Conservation (phyloP, 2,329 filamentous ascomycete genomes). For the Phialocephala subalpina region DNA sequence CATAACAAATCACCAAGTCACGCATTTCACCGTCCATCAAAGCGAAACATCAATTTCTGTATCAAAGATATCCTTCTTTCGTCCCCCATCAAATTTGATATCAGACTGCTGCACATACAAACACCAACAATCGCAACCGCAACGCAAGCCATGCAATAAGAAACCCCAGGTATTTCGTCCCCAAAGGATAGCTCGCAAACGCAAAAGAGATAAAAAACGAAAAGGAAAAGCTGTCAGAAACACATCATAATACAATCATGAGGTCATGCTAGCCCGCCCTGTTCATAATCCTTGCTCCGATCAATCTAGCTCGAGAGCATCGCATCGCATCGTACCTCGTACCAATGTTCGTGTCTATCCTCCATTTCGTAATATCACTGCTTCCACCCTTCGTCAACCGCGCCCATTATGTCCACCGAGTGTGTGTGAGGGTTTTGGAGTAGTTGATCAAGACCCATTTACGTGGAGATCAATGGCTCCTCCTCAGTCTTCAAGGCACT, state of each 20-base stretch:
- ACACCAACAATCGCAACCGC: slow-evolving; percentile 12
- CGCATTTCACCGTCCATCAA: not conserved
- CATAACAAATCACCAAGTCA: too few species aligned
- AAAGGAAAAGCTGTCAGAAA: slow-evolving; percentile 27
- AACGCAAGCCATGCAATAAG: slow-evolving; percentile 37
- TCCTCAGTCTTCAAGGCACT: slow-evolving; percentile 26
- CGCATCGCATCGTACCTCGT: slow-evolving; percentile 32
- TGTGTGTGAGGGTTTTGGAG: slow-evolving; percentile 3
- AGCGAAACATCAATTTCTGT: not conserved
- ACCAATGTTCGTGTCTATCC: slow-evolving; percentile 27
- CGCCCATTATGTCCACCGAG: slow-evolving; percentile 20
- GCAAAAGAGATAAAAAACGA: slow-evolving; percentile 20
- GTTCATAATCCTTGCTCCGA: slow-evolving; percentile 24
- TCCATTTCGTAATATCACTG: slow-evolving; percentile 16
- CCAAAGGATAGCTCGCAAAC: slow-evolving; percentile 18
- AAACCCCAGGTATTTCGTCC: slow-evolving; percentile 19
- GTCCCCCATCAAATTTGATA: not conserved
- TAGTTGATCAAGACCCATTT: slow-evolving; percentile 23
- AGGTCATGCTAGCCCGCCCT: slow-evolving; percentile 34
- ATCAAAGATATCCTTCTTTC: not conserved
- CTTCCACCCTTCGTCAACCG: slow-evolving; percentile 6
- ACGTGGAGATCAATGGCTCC: slow-evolving; percentile 40
- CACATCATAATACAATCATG: slow-evolving; percentile 38
- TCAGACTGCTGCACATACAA: slow-evolving; percentile 4
- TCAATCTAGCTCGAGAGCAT: slow-evolving; percentile 17